Evolutionary conservation across 148 eudicot species (phyloP), one percentile per base, ranked within the genome.

Genomic region (Amaranthus palmeri): DNA sequence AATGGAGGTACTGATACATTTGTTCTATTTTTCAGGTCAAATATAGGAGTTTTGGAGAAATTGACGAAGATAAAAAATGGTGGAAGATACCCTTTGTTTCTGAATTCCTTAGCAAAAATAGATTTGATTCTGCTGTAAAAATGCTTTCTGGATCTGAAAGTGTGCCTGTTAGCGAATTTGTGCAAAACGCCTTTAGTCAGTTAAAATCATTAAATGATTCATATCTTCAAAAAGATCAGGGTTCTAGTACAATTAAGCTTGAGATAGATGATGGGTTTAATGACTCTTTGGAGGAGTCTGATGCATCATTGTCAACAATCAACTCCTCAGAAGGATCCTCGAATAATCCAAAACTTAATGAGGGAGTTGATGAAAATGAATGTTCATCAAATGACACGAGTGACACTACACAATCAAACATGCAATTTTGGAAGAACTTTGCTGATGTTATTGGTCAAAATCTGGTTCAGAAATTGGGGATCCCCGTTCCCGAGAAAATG

Each of bases 141-240:
- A 86, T 59, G 86, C 76, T 89, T 82, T 73, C 83, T 79, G 96
- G 96, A 48, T 89, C 98, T 65, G 98, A 89, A 70, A 84, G 92
- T 52, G 93, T 95, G 57, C 96, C 88, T 78, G 93, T 90, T 52
- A 78, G 97, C 72, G 88, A 95, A 69, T 95, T 95, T 81, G 98
- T 95, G 68, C 90, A 86, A 82, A 89, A 84, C 83, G 97, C 96
- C 46, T 95, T 95, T 65, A 84, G 96, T 49, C 91, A 91, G 75
- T 75, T 95, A 63, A 85, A 88, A 78, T 82, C 89, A 50, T 68
- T 95, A 45, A 95, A 95, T 76, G 87, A 93, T 61, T 63, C 95
- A 68, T 91, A 89, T 58, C 76, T 81, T 73, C 87, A 78, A 61
- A 79, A 83, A 59, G 84, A 86, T 48, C 65, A 76, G 86, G 61